Base-by-base conservation (phyloP, 352 stramenopile genomes). In the Hyaloperonospora arabidopsidis region DNA sequence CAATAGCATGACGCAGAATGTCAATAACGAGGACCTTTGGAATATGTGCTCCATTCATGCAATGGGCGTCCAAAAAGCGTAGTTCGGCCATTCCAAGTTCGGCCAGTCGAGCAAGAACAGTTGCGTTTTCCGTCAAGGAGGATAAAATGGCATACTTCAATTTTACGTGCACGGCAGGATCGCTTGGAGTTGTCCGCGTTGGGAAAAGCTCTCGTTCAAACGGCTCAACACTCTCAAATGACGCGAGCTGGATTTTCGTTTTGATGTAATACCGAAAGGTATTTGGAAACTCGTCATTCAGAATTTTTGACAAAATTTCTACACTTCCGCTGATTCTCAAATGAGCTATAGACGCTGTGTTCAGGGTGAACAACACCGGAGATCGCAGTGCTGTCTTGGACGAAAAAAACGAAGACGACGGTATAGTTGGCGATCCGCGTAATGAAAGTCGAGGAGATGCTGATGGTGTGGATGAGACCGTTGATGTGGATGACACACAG, bases 251-350 rank as follows among this genome's bases (percentile, higher is more conserved):
- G 32, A 86, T 59, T 32, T 71, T 82, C 1, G 72, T 72, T 45
- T 88, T 77, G 18, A 84, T 82, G 46, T 75, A 87, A 40, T 86
- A 90, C 15, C 74, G 68, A 50, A 88, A 88, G 18, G 79, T 90
- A 49, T 90, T 88, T 1, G 79, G 79, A 19, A 86, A 86, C 56
- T 86, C 65, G 43, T 84, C 73, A 10, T 74, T 75, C 15, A 87
- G 51, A 5, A 87, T 74, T 28, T 87, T 87, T 5, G 58, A 53
- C 29, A 89, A 54, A n/a, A 89, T 76, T 22, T 84, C 76, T 11
- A 72, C 70, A 40, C 79, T 87, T n/a, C 71, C 75, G 32, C 61
- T 87, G 45, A 89, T 72, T 13, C 65, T 72, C 28, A 64, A 58
- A 57, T 87, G 75, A 5, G 78, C 47, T 22, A 63, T 68, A 15